Evolutionary conservation across 176 grass and related monocot genomes (phyloP).

Genomic region (Aegilops speltoides): DNA sequence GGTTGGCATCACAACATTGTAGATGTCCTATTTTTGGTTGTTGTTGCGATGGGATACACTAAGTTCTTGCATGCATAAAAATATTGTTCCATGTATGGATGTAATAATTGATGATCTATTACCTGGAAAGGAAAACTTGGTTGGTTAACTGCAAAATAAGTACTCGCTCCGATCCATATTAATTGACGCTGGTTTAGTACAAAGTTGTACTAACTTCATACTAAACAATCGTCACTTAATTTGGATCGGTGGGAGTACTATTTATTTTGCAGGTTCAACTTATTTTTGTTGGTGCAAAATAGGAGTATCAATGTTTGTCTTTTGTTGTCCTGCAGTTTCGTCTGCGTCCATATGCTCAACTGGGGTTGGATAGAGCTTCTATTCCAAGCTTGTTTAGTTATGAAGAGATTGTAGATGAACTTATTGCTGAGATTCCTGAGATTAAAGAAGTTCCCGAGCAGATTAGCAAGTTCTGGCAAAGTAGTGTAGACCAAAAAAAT

Average conservation of each 20-base stretch:
- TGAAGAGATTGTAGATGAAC: slow-evolving; percentile 74
- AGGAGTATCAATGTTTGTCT: background rate
- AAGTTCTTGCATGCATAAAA: background rate
- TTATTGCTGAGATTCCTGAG: slow-evolving; percentile 81
- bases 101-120: background rate
- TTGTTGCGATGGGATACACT: background rate
- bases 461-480: slow-evolving; percentile 58
- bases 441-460: slow-evolving; percentile 67
- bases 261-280: background rate
- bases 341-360: slow-evolving; percentile 76
- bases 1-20: background rate
- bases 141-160: background rate
- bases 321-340: slow-evolving; percentile 67
- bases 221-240: no score
- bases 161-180: background rate
- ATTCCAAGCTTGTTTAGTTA: slow-evolving; percentile 58
- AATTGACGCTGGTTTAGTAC: no score
- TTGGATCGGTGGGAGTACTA: background rate
- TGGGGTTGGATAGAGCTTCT: slow-evolving; percentile 82
- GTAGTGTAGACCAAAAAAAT: slow-evolving; percentile 29
- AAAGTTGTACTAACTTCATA: no score
- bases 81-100: background rate
- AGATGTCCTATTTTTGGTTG: background rate
- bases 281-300: background rate
- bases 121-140: slow-evolving; percentile 4